A percentile compares a stretch with the other conserved stretches of the same genome.
These are phyloP conservation scores for Alternaria sp. DNA, from an alignment of 2,329 filamentous ascomycete genomes.

Conservation along the genomic window DNA sequence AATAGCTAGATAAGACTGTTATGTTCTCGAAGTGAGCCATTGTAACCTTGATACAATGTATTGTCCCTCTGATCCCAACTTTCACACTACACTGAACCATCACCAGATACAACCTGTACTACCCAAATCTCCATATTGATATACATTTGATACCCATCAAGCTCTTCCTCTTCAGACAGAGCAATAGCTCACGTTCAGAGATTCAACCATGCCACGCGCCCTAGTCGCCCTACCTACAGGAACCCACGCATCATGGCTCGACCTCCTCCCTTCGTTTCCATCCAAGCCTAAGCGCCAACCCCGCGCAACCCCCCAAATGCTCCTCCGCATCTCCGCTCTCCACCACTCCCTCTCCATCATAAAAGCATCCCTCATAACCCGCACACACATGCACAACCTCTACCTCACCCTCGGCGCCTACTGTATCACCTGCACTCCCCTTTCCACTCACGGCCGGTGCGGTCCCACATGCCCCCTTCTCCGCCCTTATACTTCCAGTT, in stretches of 20 bases:
- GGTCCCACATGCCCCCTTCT: conserved; percentile 1
- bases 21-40: neutral
- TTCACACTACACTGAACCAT: too few species aligned
- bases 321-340: neutral
- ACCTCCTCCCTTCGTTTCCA: neutral
- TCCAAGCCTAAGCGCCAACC: neutral
- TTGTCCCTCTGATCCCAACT: neutral
- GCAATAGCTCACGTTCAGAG: neutral
- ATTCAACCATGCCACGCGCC: neutral
- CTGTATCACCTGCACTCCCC: neutral
- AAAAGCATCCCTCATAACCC: neutral
- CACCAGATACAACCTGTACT: too few species aligned
- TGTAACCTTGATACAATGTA: neutral
- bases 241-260: neutral
- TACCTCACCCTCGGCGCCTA: neutral
- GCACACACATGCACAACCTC: neutral
- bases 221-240: neutral
- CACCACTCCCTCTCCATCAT: neutral
- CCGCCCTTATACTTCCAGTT: neutral
- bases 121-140: too few species aligned
- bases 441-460: neutral
- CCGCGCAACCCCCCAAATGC: neutral
- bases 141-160: neutral
- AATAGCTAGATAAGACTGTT: neutral
- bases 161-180: neutral